phyloP scores from a whole-genome alignment of 345 rosid genomes.

The Eucalyptus cladocalyx region DNA sequence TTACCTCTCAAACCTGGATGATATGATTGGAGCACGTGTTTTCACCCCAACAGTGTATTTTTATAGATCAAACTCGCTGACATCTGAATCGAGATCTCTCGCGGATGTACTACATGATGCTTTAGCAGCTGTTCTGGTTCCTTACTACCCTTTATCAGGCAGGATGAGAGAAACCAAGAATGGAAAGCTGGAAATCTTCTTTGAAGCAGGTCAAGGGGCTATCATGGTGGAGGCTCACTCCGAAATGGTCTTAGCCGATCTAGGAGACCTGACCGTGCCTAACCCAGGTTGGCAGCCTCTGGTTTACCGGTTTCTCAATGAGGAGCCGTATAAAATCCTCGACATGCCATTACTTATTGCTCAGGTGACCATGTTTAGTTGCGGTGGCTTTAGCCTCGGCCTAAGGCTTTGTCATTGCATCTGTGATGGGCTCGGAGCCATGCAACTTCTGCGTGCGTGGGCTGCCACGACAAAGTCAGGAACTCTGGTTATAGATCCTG shows the following conservation, averaged over 20 bases:
- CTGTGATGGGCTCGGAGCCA: slow-evolving; percentile 87
- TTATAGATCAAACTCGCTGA: slow-evolving; percentile 10
- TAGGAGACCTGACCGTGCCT: slow-evolving; percentile 78
- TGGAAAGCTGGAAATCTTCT: slow-evolving; percentile 73
- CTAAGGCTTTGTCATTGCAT: slow-evolving; percentile 85
- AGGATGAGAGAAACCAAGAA: slow-evolving; percentile 49
- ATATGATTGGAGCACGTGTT: slow-evolving; percentile 65
- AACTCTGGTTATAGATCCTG: slow-evolving; percentile 29
- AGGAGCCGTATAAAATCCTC: slow-evolving; percentile 69
- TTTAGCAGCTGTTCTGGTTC: slow-evolving; percentile 53
- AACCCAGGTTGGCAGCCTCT: slow-evolving; percentile 82
- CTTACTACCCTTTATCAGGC: slow-evolving; percentile 80
- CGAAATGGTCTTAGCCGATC: slow-evolving; percentile 35
- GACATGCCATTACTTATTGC: slow-evolving; percentile 81
- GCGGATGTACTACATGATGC: slow-evolving; percentile 33
- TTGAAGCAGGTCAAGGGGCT: slow-evolving; percentile 62
- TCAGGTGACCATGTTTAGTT: slow-evolving; percentile 65
- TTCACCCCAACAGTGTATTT: slow-evolving; percentile 87
- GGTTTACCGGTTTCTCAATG: slow-evolving; percentile 46
- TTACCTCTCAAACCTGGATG: slow-evolving; percentile 87
- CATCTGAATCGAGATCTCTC: slow-evolving; percentile 1
- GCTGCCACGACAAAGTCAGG: slow-evolving; percentile 60
- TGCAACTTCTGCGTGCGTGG: slow-evolving; percentile 84
- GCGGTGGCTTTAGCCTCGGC: slow-evolving; percentile 85
- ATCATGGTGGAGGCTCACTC: slow-evolving; percentile 63